These are phyloP conservation scores for Suhomyces tanzawaensis DNA, from an alignment of 805 yeast genomes.

Conservation along the genomic window DNA sequence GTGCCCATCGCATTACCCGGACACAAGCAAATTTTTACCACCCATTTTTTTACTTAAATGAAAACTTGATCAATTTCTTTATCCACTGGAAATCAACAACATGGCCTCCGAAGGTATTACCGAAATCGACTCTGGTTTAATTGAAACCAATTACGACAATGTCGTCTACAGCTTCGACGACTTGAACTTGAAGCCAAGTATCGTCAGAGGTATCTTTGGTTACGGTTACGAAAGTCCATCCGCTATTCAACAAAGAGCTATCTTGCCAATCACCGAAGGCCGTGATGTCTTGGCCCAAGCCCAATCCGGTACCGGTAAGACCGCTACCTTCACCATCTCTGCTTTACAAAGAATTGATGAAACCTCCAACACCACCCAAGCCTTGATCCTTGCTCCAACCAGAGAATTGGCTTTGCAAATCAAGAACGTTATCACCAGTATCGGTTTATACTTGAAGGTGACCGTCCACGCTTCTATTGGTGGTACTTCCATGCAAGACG, in stretches of 20 bases:
- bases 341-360: conserved; percentile 84
- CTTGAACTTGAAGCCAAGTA: conserved; percentile 67
- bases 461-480: conserved; percentile 92
- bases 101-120: conserved; percentile 68
- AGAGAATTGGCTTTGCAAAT: conserved; percentile 95
- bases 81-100: conserved; percentile 10
- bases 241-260: conserved; percentile 97
- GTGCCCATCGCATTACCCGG: conserved; percentile 10
- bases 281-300: conserved; percentile 98
- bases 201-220: conserved; percentile 75
- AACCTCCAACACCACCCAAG: conserved; percentile 74
- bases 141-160: conserved; percentile 95
- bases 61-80: conserved; percentile 6
- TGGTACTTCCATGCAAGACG: conserved; percentile 82
- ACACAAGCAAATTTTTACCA: conserved; percentile 13
- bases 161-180: conserved; percentile 71
- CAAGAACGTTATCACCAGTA: conserved; percentile 77
- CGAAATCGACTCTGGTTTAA: conserved; percentile 78
- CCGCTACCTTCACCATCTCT: conserved; percentile 96
- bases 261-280: conserved; percentile 89
- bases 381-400: conserved; percentile 89
- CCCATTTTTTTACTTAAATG: conserved; percentile 3
- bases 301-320: conserved; percentile 98
- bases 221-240: conserved; percentile 97
- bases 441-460: conserved; percentile 86